These are phyloP conservation scores for Petunia axillaris DNA, from an alignment of 257 asterid genomes.

Conservation along the genomic window DNA sequence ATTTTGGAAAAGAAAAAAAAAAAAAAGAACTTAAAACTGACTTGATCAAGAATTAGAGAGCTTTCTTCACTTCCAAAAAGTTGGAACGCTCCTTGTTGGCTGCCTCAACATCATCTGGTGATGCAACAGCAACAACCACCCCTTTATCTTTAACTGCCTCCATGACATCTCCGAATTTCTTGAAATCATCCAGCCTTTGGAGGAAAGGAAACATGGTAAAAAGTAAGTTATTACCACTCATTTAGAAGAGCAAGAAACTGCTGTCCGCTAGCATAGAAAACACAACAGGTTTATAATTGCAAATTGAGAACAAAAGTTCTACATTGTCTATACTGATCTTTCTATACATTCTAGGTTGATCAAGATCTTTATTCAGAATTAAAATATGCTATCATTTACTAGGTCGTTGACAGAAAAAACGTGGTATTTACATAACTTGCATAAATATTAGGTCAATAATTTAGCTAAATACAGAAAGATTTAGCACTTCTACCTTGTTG, in stretches of 20 bases:
- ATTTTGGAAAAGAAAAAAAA: neutral
- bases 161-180: slow-evolving; percentile 79
- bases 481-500: slow-evolving; percentile 66
- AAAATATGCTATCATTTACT: neutral
- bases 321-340: neutral
- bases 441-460: slow-evolving; percentile 5
- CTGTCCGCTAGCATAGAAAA: neutral
- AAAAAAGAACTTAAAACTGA: too few species aligned
- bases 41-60: slow-evolving; percentile 47
- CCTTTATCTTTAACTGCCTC: slow-evolving; percentile 80
- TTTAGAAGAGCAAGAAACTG: neutral
- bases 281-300: neutral
- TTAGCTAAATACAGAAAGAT: neutral
- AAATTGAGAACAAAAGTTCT: neutral
- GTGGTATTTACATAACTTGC: neutral
- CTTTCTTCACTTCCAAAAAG: slow-evolving; percentile 83
- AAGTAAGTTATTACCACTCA: neutral
- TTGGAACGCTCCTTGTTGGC: slow-evolving; percentile 68
- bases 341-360: slow-evolving; percentile 9
- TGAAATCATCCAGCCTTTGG: slow-evolving; percentile 78
- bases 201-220: neutral
- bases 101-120: slow-evolving; percentile 80
- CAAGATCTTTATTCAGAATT: neutral
- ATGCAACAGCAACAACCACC: slow-evolving; percentile 88
- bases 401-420: neutral